phyloP scores from a whole-genome alignment of 2,329 filamentous ascomycete species.

The Cladophialophora psammophila region DNA sequence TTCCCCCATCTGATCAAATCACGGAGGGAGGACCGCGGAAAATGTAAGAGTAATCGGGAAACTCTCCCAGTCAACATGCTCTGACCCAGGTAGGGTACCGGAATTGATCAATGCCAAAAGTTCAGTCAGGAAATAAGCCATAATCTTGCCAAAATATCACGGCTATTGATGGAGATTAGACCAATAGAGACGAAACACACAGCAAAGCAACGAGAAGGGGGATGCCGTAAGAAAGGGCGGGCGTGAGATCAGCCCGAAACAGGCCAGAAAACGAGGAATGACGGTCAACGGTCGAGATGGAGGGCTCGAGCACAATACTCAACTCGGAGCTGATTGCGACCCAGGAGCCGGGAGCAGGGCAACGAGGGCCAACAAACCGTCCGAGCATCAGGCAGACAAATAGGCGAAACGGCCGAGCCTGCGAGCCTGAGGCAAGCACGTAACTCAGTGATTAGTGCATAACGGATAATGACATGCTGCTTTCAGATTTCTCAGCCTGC shows the following conservation, averaged over 20 bases:
- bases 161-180: neutral
- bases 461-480: conserved; percentile 6
- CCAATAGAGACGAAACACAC: conserved; percentile 16
- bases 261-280: conserved; percentile 10
- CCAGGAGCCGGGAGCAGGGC: conserved; percentile 6
- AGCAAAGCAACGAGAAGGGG: conserved; percentile 7
- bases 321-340: conserved; percentile 20
- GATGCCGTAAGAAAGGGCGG: conserved; percentile 26
- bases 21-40: neutral
- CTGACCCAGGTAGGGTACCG: no score
- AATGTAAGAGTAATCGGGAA: neutral
- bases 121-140: neutral
- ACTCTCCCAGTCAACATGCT: neutral
- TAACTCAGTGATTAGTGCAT: neutral
- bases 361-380: conserved; percentile 19
- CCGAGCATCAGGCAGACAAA: conserved; percentile 25
- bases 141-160: conserved; percentile 1
- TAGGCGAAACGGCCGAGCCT: conserved; percentile 1
- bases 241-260: conserved; percentile 16
- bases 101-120: neutral
- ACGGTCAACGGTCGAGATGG: neutral
- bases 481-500: conserved; percentile 20
- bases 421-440: no score
- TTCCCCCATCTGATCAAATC: neutral
- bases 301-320: conserved; percentile 4